A percentile compares a stretch with the other conserved stretches of the same genome.
Conservation (phyloP, 139 green algal species). For the Desmodesmus armatus region DNA sequence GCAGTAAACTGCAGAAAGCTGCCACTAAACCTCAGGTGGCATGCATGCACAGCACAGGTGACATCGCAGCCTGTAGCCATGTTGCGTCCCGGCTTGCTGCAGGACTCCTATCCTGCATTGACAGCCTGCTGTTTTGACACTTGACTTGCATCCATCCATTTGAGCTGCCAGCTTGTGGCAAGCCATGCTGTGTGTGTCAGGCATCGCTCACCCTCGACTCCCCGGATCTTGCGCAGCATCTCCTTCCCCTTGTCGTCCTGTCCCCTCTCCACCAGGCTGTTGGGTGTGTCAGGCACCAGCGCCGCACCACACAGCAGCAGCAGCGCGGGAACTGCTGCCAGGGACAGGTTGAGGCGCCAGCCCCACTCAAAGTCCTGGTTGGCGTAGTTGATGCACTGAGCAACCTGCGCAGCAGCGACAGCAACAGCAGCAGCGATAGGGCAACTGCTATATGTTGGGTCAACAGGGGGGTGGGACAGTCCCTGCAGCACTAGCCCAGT, state of each 20-base stretch:
- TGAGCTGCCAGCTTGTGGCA: too few species aligned
- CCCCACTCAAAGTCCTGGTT: conserved; percentile 51
- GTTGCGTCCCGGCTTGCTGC: too few species aligned
- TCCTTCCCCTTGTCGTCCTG: conserved; percentile 47
- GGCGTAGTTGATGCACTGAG: conserved; percentile 77
- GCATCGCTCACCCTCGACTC: conserved; percentile 33
- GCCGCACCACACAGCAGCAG: conserved; percentile 66
- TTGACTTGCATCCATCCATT: too few species aligned
- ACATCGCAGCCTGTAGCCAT: too few species aligned
- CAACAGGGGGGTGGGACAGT: too few species aligned
- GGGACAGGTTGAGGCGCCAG: conserved; percentile 70
- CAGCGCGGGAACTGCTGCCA: conserved; percentile 61
- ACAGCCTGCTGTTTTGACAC: too few species aligned
- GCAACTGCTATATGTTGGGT: neutral
- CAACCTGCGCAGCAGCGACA: neutral
- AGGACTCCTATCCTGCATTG: too few species aligned
- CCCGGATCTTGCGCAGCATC: conserved; percentile 68
- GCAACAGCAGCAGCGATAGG: neutral
- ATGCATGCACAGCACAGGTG: too few species aligned
- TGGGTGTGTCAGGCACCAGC: conserved; percentile 81
- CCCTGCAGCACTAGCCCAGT: too few species aligned
- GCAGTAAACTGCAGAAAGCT: neutral
- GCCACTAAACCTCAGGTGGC: neutral
- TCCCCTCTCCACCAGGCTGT: conserved; percentile 75
- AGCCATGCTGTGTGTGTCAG: too few species aligned